Evolutionary conservation across 1,284 basidiomycete genomes (phyloP), one percentile per base, ranked within the genome.

Genomic region (Ustilago esculenta): DNA sequence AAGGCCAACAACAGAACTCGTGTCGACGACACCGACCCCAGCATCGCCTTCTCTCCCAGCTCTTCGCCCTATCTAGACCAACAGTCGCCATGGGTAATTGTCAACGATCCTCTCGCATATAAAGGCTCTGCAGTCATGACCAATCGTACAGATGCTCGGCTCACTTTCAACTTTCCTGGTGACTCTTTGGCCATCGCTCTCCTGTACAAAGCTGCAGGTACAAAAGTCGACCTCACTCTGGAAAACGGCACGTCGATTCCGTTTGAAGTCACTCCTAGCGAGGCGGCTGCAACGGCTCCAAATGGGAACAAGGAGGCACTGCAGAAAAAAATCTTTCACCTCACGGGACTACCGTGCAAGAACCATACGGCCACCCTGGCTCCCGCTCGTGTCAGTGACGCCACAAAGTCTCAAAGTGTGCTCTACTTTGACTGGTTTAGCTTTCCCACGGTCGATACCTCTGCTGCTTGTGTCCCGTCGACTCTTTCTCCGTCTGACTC

Each of bases 351-450:
- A 5, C 8, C 49, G 7, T 65, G 61, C 37, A 30, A 43, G 1
- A 65, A 65, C 15, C 61, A 65, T 33, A 57, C 61, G 3, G 55
- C 50, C 0, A 65, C 36, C 3, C 17, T 65, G 14, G 11, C 44
- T 25, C 17, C 35, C 0, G 36, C 5, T n/a, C 14, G 14, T 1
- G 21, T 23, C 15, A 37, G 20, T 5, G 35, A 39, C 6, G 17
- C 25, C 4, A 36, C 5, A 4, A 25, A 40, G 18, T n/a, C 29
- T n/a, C 11, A 29, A 8, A 7, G 27, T 12, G 6, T 29, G 27
- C 12, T 57, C 20, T 49, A 45, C 30, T 65, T 65, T 32, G 61
- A 65, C 30, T 52, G 54, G 41, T 57, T 37, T 20, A 65, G 61
- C 46, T 65, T 30, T 20, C 15, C 37, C 1, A 27, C 54, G 1